phyloP scores from a whole-genome alignment of 2,329 filamentous ascomycete species.

The Hypoxylon sp. region DNA sequence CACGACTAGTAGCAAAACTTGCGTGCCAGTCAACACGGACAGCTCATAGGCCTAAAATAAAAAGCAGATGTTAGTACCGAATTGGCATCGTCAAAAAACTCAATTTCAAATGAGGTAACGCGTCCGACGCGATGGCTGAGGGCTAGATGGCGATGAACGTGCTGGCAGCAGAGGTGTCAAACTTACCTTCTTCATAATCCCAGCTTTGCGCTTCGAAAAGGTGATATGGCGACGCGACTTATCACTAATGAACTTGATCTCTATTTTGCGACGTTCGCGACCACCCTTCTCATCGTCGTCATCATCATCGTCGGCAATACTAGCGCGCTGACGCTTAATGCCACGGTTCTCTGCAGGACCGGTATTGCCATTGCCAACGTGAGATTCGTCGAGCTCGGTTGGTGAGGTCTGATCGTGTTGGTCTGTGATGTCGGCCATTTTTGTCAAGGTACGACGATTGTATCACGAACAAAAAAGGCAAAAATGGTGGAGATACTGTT shows the following conservation, averaged over 20 bases:
- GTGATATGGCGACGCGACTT: constrained; percentile 99
- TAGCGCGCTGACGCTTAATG: constrained; percentile 89
- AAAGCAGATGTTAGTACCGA: constrained; percentile 44
- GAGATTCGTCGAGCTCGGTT: constrained; percentile 80
- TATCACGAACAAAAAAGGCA: constrained; percentile 68
- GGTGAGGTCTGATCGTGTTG: constrained; percentile 83
- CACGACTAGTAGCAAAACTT: constrained; percentile 95
- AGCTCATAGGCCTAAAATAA: constrained; percentile 88
- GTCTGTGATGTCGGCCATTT: constrained; percentile 85
- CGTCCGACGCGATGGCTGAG: constrained; percentile 35
- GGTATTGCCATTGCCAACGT: constrained; percentile 81
- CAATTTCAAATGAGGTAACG: constrained; percentile 43
- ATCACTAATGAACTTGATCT: constrained; percentile 99
- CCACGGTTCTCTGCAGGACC: constrained; percentile 80
- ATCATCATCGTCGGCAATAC: constrained; percentile 91
- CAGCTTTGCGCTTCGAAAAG: constrained; percentile 99
- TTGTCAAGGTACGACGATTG: constrained; percentile 53
- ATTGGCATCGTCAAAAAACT: constrained; percentile 29
- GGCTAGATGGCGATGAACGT: constrained; percentile 27
- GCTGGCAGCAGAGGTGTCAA: constrained; percentile 8
- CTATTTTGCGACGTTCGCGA: constrained; percentile 98
- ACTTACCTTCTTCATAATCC: constrained; percentile 99
- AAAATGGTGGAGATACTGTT: constrained; percentile 74
- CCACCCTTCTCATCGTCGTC: constrained; percentile 98
- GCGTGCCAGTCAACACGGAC: constrained; percentile 96